Evolutionary conservation across 139 green algal genomes (phyloP), one percentile per base, ranked within the genome.

Genomic region (Picochlorum sp.): DNA sequence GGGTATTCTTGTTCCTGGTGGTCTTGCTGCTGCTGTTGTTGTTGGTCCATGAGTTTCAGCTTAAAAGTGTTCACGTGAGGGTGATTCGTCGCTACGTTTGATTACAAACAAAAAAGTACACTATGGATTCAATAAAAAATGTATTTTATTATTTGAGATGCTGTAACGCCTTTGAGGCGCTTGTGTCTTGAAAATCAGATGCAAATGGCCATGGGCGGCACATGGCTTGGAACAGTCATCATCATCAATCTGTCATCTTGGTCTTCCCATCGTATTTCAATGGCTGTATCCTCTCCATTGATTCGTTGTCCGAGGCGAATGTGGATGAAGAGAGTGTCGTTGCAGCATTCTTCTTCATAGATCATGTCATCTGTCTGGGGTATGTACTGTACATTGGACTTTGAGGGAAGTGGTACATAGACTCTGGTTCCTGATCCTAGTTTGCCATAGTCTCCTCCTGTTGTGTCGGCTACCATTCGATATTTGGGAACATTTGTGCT

Each of bases 301-400:
- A 54, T 21, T 54, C 47, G 11, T 20, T 54, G 47, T 20, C 47
- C 47, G 11, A 54, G n/a, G 0, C 47, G 47, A 13, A 54, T 1
- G 2, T 54, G 47, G 47, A 54, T 54, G 47, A 54, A 54, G 15
- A 54, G 47, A 4, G 16, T 20, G 13, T 54, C 47, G 11, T 54
- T 4, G n/a, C 47, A 54, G 47, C 47, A 54, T 26, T 54, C 47
- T 54, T 54, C 47, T 54, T 54, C 9, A 20, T 54, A 54, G 16
- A 54, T 21, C 7, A 20, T 54, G 18, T 18, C 18, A 20, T 20
- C 18, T 20, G 47, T 26, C n/a, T 54, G 47, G 34, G 34, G 34
- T 2, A 54, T 21, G n/a, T 54, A 54, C n/a, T 54, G 23, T 10
- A 54, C 1, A 4, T 21, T 21, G 18, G 16, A 26, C 47, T 54